Evolutionary conservation across 768 basidiomycete species (phyloP), one percentile per base, ranked within the genome.

Genomic region (Tulasnella sp.): DNA sequence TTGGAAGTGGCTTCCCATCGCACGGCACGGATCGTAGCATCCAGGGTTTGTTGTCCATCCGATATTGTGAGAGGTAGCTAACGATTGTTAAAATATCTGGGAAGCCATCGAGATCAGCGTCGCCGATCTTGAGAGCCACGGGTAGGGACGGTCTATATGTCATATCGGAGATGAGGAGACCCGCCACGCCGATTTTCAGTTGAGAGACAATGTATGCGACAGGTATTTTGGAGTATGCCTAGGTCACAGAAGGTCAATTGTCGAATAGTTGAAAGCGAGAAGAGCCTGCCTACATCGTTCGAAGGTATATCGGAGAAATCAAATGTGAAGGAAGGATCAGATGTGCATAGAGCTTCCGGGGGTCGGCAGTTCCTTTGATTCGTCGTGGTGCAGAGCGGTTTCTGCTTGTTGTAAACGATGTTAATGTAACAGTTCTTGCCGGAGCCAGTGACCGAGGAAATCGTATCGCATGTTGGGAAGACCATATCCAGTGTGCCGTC

Each of bases 401-500:
- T 80, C 69, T 99, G 96, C 63, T 84, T 77, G 70, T 98, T 99
- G 73, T 90, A 97, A 3, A 84, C 94, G 58, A 98, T 86, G 68
- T 94, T 95, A 70, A 99, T 80, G 51, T 74, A 75, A 69, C 96
- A 98, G 42, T 81, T 78, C 1, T 74, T 73, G 10, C 93, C 93
- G 0, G 88, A 72, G 2, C 93, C 92, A 0, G 78, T 81, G 1
- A 78, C 74, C 0, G 75, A 69, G 0, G 86, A 84, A n/a, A 88
- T 80, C 2, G 77, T 79, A 0, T 75, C 72, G 68, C 96, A 99
- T 0, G 87, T 87, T 0, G 89, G 80, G 68, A 97, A 91, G 47
- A 99, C 77, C 78, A 98, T 83, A 70, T 98, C 96, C 30, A 98
- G 87, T 0, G 95, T 94, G 0, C 96, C 96, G 66, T 98, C 96